These are phyloP conservation scores for Pleurotus platypus DNA, from an alignment of 768 basidiomycete species.

Conservation along the genomic window DNA sequence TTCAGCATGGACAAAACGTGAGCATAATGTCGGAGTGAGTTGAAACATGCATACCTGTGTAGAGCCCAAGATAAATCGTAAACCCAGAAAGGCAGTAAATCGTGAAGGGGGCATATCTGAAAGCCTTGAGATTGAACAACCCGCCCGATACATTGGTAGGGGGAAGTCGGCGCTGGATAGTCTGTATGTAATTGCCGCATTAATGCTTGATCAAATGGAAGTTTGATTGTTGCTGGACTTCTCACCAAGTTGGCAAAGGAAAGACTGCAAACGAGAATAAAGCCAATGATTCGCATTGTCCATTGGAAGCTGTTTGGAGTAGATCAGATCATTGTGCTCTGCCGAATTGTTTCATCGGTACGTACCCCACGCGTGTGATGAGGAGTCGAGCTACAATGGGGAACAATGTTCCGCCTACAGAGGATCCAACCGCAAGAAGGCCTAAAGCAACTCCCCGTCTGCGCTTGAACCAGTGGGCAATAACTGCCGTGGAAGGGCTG, in stretches of 20 bases:
- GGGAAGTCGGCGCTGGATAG: conserved; percentile 49
- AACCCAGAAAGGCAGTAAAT: conserved; percentile 57
- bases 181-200: conserved; percentile 16
- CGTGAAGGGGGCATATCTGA: conserved; percentile 49
- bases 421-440: conserved; percentile 59
- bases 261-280: conserved; percentile 52
- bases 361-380: conserved; percentile 42
- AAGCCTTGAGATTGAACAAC: conserved; percentile 50
- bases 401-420: conserved; percentile 64
- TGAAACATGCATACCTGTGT: conserved; percentile 42
- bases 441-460: conserved; percentile 61
- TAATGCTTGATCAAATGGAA: too few species aligned
- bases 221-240: too few species aligned
- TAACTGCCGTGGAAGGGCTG: conserved; percentile 52
- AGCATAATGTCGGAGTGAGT: too few species aligned
- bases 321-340: not conserved
- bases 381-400: conserved; percentile 60
- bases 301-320: conserved; percentile 56
- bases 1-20: too few species aligned
- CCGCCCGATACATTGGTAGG: conserved; percentile 52
- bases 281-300: conserved; percentile 71
- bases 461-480: conserved; percentile 74
- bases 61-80: conserved; percentile 63
- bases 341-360: not conserved
- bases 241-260: conserved; percentile 50